Percentiles rank a stretch among this genome's conserved stretches.
Evolutionary conservation across 2,329 filamentous ascomycete genomes (phyloP).

Genomic region (Aureobasidium sp.): DNA sequence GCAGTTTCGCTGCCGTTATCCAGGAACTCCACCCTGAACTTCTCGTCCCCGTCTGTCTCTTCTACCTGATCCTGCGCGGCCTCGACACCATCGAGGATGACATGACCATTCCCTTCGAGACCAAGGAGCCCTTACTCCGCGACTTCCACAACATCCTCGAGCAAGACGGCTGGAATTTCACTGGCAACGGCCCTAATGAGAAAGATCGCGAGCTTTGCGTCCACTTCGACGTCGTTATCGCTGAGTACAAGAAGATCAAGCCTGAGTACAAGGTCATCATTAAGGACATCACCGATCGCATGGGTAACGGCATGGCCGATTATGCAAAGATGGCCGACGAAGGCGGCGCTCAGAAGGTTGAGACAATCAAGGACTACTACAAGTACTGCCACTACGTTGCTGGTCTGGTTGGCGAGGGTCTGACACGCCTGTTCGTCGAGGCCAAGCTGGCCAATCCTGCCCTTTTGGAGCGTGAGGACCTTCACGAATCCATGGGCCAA

Average conservation of each 20-base stretch:
- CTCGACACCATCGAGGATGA: conserved; percentile 99
- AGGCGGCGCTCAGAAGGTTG: conserved; percentile 64
- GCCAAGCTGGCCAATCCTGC: conserved; percentile 79
- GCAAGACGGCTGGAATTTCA: conserved; percentile 83
- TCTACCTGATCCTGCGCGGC: conserved; percentile 87
- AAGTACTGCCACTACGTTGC: conserved; percentile 97
- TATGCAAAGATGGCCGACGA: conserved; percentile 66
- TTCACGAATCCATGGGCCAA: conserved; percentile 94
- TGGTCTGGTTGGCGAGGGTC: conserved; percentile 92
- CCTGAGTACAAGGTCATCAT: conserved; percentile 78
- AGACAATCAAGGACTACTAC: conserved; percentile 84
- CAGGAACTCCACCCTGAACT: conserved; percentile 93
- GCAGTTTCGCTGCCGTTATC: conserved; percentile 89
- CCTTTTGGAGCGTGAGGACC: conserved; percentile 66
- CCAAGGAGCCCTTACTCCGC: conserved; percentile 80
- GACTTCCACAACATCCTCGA: conserved; percentile 74
- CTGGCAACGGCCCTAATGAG: conserved; percentile 78
- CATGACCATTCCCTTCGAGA: conserved; percentile 76
- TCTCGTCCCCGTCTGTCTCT: conserved; percentile 78
- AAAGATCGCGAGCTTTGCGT: conserved; percentile 90
- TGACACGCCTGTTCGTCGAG: conserved; percentile 84
- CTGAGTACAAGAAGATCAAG: conserved; percentile 85
- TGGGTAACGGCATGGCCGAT: conserved; percentile 99
- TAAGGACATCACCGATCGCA: conserved; percentile 83
- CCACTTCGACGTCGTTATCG: conserved; percentile 80